phyloP scores from a whole-genome alignment of 768 basidiomycete species.

The Tricholoma furcatifolium region DNA sequence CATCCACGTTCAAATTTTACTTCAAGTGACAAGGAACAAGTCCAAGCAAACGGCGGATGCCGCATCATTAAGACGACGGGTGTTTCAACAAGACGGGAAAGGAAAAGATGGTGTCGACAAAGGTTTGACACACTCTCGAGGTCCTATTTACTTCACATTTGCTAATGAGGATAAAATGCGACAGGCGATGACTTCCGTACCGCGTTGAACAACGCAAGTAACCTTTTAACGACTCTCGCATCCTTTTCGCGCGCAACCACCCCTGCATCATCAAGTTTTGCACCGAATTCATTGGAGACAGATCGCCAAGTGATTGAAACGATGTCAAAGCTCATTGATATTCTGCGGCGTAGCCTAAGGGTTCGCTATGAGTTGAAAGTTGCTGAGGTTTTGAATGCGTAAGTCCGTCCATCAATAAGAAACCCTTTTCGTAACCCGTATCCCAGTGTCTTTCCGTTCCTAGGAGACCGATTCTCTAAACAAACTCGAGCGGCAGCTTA shows the following conservation, averaged over 20 bases:
- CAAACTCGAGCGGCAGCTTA: constrained; percentile 82
- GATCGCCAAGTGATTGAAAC: constrained; percentile 59
- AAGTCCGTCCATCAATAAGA: constrained; percentile 25
- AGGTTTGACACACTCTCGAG: constrained; percentile 26
- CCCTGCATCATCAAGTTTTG: constrained; percentile 35
- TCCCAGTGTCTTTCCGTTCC: constrained; percentile 68
- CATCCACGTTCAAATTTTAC: constrained; percentile 6
- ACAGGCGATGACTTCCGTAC: constrained; percentile 71
- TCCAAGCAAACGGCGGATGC: constrained; percentile 19
- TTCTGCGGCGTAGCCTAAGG: constrained; percentile 68
- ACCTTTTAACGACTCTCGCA: constrained; percentile 55
- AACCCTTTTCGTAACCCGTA: constrained; percentile 2
- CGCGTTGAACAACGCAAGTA: constrained; percentile 62
- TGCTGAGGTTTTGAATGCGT: constrained; percentile 74
- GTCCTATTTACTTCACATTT: background rate
- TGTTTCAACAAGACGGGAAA: constrained; percentile 15
- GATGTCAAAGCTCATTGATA: constrained; percentile 62
- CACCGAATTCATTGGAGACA: constrained; percentile 37
- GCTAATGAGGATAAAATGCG: constrained; percentile 7
- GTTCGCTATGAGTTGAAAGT: constrained; percentile 77
- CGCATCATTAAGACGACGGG: constrained; percentile 18
- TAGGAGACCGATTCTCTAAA: constrained; percentile 73
- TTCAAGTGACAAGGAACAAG: constrained; percentile 30
- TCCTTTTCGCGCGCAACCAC: constrained; percentile 34
- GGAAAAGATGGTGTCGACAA: constrained; percentile 33